Evolutionary conservation across 305 asterid species (phyloP).

Genomic region (Fraxinus dipetala): DNA sequence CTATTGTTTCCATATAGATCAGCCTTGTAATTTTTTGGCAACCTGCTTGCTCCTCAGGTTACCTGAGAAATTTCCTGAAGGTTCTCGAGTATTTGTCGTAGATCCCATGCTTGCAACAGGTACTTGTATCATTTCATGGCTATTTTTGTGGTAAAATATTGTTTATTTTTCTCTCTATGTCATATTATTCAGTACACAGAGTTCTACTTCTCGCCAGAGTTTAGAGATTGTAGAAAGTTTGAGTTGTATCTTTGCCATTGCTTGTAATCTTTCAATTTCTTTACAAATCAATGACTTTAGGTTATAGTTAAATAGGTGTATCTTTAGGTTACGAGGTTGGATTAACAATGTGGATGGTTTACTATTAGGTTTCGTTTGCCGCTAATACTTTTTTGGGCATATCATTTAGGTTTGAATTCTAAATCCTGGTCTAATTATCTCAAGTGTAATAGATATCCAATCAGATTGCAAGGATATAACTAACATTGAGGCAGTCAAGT

Average conservation of each 20-base stretch:
- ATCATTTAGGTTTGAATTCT: background rate
- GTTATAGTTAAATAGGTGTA: background rate
- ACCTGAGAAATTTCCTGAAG: constrained; percentile 83
- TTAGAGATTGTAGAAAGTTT: background rate
- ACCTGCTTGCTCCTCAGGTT: constrained; percentile 47
- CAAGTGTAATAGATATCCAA: background rate
- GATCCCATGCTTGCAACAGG: constrained; percentile 99
- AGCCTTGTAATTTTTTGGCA: constrained; percentile 7
- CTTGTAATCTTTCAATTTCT: background rate
- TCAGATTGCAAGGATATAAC: no score
- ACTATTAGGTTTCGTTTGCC: background rate
- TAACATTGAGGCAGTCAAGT: no score
- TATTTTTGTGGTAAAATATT: background rate
- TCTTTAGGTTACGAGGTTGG: background rate
- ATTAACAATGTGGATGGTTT: background rate
- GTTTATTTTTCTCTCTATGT: background rate
- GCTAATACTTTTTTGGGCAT: constrained; percentile 15
- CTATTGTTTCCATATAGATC: constrained; percentile 1
- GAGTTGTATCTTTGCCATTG: background rate
- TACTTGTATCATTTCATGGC: constrained; percentile 16
- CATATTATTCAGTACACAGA: background rate
- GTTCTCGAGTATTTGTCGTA: constrained; percentile 72
- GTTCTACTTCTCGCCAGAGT: background rate
- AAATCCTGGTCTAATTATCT: background rate
- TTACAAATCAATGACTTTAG: background rate